Evolutionary conservation across 2,329 filamentous ascomycete genomes (phyloP).

Genomic region (Colletotrichum truncatum): DNA sequence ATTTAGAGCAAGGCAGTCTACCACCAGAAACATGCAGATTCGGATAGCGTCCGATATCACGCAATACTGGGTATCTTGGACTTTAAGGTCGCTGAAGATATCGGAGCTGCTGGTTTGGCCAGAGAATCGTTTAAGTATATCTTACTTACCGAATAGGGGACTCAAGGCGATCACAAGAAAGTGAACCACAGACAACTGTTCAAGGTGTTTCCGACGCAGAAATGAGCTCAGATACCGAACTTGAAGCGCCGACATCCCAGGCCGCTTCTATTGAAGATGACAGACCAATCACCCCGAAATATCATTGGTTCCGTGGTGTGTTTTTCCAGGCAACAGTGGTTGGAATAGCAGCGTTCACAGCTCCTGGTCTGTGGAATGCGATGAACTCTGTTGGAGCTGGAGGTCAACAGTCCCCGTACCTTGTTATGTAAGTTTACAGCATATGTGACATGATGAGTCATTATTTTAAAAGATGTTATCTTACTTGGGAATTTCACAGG

Average conservation of each 20-base stretch:
- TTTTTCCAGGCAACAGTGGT: constrained; percentile 40
- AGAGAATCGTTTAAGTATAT: not conserved
- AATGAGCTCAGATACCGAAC: not conserved
- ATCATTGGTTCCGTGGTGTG: constrained; percentile 37
- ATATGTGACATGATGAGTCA: too few species aligned
- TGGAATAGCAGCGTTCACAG: constrained; percentile 37
- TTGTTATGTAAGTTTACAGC: constrained; percentile 37
- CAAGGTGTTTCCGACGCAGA: not conserved
- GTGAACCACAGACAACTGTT: too few species aligned
- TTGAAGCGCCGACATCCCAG: too few species aligned
- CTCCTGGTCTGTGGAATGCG: constrained; percentile 41
- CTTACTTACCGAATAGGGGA: not conserved
- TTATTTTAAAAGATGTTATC: too few species aligned
- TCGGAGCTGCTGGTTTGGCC: not conserved
- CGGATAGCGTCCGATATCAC: not conserved
- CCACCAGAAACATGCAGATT: not conserved
- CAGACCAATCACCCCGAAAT: not conserved
- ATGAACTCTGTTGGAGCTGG: constrained; percentile 41
- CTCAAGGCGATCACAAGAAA: too few species aligned
- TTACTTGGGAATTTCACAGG: constrained; percentile 31
- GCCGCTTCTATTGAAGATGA: not conserved
- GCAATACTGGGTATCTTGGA: not conserved
- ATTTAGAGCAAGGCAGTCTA: not conserved
- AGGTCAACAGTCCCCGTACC: constrained; percentile 39
- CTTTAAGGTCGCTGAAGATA: not conserved